These are phyloP conservation scores for Grigorovia transvaalensis DNA, from an alignment of 805 yeast species.

Conservation along the genomic window DNA sequence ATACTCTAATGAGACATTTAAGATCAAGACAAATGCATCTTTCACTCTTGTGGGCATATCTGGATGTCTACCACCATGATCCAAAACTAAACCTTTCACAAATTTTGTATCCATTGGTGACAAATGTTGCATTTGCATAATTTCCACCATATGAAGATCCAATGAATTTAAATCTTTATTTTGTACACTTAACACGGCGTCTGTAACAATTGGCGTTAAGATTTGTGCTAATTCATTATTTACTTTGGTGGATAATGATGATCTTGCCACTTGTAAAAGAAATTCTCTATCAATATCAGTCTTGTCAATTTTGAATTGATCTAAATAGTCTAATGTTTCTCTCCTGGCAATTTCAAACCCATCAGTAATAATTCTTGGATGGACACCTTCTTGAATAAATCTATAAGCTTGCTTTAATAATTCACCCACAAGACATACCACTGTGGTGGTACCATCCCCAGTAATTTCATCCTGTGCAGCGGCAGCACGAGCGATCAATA, in stretches of 20 bases:
- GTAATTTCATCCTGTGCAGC: constrained; percentile 98
- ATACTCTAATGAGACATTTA: constrained; percentile 91
- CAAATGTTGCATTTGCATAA: constrained; percentile 96
- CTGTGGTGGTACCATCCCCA: constrained; percentile 99
- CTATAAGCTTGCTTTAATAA: constrained; percentile 89
- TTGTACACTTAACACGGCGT: constrained; percentile 79
- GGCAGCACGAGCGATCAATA: constrained; percentile 92
- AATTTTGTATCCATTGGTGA: constrained; percentile 74
- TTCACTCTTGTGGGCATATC: constrained; percentile 90
- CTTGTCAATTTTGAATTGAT: constrained; percentile 46
- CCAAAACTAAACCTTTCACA: constrained; percentile 82
- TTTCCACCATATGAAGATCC: constrained; percentile 95
- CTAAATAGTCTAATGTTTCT: constrained; percentile 59
- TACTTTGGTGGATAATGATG: constrained; percentile 83
- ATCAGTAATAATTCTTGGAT: constrained; percentile 88
- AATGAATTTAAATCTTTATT: constrained; percentile 37
- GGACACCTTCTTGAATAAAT: constrained; percentile 85
- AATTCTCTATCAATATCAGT: constrained; percentile 68
- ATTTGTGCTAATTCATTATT: constrained; percentile 64
- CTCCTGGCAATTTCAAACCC: constrained; percentile 89
- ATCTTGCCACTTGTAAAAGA: constrained; percentile 81
- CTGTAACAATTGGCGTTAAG: constrained; percentile 89
- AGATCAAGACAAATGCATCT: constrained; percentile 75
- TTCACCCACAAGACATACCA: constrained; percentile 88
- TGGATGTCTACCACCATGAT: constrained; percentile 98